Conservation (phyloP, 1,284 basidiomycete genomes). For the Ustilago loliicola region DNA sequence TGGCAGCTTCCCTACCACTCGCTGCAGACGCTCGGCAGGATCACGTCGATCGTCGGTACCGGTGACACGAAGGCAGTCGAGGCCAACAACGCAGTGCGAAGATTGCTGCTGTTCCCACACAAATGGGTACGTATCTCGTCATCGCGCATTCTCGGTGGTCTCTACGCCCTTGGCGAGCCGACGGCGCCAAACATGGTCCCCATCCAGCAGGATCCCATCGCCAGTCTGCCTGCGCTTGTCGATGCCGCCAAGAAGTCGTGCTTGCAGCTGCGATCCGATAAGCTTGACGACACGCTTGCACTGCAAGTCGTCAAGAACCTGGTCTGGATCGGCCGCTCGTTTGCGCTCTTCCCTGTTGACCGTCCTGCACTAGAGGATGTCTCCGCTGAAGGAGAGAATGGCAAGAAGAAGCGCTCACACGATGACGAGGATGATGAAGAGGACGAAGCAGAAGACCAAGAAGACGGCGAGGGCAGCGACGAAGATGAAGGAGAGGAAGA, state of each 20-base stretch:
- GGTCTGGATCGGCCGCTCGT: constrained; percentile 84
- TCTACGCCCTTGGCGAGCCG: constrained; percentile 73
- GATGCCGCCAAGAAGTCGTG: constrained; percentile 83
- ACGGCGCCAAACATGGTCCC: constrained; percentile 33
- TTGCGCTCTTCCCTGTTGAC: constrained; percentile 54
- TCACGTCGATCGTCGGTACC: constrained; percentile 20
- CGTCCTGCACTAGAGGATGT: constrained; percentile 18
- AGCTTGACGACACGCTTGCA: constrained; percentile 82
- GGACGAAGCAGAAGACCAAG: constrained; percentile 13
- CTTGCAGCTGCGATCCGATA: constrained; percentile 83
- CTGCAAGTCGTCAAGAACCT: constrained; percentile 94
- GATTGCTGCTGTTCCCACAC: constrained; percentile 88
- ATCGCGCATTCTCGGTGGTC: constrained; percentile 80
- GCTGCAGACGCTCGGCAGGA: constrained; percentile 49
- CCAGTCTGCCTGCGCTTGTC: constrained; percentile 76
- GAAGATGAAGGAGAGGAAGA: constrained; percentile 34
- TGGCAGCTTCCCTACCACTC: constrained; percentile 90
- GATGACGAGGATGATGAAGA: constrained; percentile 40
- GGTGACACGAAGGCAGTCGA: constrained; percentile 3
- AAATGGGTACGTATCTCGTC: constrained; percentile 91
- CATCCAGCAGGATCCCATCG: constrained; percentile 70
- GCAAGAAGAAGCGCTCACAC: constrained; percentile 45
- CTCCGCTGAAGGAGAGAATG: constrained; percentile 19
- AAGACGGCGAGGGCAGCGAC: constrained; percentile 10
- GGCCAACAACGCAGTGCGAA: constrained; percentile 74